Percentiles rank a stretch among this genome's conserved stretches.
These are phyloP conservation scores for Haematococcus lacustris DNA, from an alignment of 139 green algal genomes.

Conservation along the genomic window DNA sequence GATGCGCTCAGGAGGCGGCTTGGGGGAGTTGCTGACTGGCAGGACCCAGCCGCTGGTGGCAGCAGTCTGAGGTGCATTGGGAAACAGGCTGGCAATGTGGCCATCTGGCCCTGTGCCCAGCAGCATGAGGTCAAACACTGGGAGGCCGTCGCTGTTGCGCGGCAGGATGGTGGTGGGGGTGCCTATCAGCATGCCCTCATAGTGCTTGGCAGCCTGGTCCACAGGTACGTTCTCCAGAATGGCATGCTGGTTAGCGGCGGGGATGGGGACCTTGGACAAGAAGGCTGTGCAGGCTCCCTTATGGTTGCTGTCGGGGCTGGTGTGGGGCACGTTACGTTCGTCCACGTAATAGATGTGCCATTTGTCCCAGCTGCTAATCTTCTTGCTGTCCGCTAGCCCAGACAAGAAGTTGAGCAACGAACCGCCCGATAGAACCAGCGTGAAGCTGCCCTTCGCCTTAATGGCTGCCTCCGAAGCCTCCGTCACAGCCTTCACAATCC, in stretches of 20 bases:
- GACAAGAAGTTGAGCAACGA: conserved; percentile 58
- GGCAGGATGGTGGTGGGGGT: conserved; percentile 51
- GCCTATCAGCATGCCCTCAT: conserved; percentile 62
- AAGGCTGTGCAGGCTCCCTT: conserved; percentile 63
- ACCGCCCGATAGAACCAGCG: conserved; percentile 74
- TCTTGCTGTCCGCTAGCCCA: conserved; percentile 35
- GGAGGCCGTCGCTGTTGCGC: conserved; percentile 40
- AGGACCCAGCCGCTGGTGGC: conserved; percentile 75
- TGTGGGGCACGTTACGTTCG: conserved; percentile 78
- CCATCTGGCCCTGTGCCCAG: conserved; percentile 95
- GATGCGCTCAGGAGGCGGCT: conserved; percentile 94
- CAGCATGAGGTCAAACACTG: conserved; percentile 85
- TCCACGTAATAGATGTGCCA: conserved; percentile 79
- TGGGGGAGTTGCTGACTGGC: conserved; percentile 85
- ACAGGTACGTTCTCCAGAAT: conserved; percentile 8
- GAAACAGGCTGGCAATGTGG: conserved; percentile 97
- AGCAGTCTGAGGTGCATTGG: conserved; percentile 59
- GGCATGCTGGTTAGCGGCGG: conserved; percentile 27
- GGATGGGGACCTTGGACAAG: conserved; percentile 62
- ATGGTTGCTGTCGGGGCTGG: conserved; percentile 67
- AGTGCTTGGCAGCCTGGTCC: conserved; percentile 46
- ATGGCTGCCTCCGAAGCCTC: conserved; percentile 55
- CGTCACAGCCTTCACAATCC: conserved; percentile 37
- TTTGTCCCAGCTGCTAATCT: conserved; percentile 40
- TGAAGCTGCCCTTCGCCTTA: conserved; percentile 64